phyloP scores from a whole-genome alignment of 768 basidiomycete species.

The Hypholoma sublateritium region DNA sequence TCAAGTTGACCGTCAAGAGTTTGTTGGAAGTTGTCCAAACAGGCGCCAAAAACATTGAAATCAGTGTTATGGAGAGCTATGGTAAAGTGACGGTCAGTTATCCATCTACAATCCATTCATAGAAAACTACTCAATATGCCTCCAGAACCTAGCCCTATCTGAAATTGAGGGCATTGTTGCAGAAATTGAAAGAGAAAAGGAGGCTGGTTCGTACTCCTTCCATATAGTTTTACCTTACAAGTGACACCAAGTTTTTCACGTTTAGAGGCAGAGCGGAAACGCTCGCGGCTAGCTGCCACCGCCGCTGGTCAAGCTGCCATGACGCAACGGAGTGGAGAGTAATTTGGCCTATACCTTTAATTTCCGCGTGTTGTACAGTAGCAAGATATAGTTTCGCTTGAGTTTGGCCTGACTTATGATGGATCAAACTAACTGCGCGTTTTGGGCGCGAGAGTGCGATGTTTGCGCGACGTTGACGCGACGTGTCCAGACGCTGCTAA shows the following conservation, averaged over 20 bases:
- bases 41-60: slow-evolving; percentile 99
- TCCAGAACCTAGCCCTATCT: slow-evolving; percentile 76
- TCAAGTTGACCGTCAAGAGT: slow-evolving; percentile 94
- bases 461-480: not conserved
- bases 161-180: slow-evolving; percentile 92
- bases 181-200: slow-evolving; percentile 97
- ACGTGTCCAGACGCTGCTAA: slow-evolving; percentile 5
- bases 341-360: slow-evolving; percentile 17
- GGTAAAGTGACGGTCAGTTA: slow-evolving; percentile 82
- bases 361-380: slow-evolving; percentile 14
- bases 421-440: not conserved
- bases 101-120: not conserved
- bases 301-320: slow-evolving; percentile 91
- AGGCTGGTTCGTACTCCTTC: slow-evolving; percentile 62
- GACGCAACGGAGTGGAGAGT: slow-evolving; percentile 54
- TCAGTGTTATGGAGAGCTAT: slow-evolving; percentile 95
- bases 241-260: not conserved
- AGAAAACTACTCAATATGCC: not conserved
- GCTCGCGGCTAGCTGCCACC: slow-evolving; percentile 85
- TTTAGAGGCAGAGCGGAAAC: slow-evolving; percentile 92
- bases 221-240: not conserved
- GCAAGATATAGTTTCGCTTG: not conserved
- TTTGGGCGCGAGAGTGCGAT: too few relatives aligned
- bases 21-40: slow-evolving; percentile 98
- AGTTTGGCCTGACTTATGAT: not conserved